Evolutionary conservation across 345 rosid genomes (phyloP).

Genomic region (Citrus sp.): DNA sequence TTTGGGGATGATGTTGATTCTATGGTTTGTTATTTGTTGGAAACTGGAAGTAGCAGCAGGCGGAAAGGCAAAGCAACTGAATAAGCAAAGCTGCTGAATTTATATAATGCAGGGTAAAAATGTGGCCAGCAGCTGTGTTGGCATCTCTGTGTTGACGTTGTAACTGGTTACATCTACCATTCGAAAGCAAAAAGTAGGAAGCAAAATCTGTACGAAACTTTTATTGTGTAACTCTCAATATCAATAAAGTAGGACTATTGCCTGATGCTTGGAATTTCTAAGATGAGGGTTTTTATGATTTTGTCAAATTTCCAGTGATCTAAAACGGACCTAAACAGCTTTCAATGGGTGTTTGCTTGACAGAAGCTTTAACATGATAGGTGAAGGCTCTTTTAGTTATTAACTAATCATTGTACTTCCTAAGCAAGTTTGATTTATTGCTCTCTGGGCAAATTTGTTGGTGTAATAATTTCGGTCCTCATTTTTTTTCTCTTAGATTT

Average conservation of each 20-base stretch:
- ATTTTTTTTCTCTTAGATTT: too few relatives aligned
- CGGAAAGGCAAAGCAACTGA: slow-evolving; percentile 89
- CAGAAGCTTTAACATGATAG: too few relatives aligned
- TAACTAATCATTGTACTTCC: too few relatives aligned
- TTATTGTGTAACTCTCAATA: not conserved
- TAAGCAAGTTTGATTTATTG: too few relatives aligned
- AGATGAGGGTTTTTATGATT: too few relatives aligned
- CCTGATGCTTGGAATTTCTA: not conserved
- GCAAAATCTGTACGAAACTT: not conserved
- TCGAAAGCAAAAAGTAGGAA: not conserved
- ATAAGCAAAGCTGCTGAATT: slow-evolving; percentile 17
- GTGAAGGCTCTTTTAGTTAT: too few relatives aligned
- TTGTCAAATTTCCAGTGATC: too few relatives aligned
- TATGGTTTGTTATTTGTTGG: slow-evolving; percentile 83
- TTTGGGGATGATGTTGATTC: slow-evolving; percentile 97
- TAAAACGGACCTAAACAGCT: too few relatives aligned
- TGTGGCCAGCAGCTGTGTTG: not conserved
- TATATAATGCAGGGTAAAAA: not conserved
- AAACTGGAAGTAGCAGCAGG: slow-evolving; percentile 67
- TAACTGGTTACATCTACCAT: slow-evolving; percentile 2
- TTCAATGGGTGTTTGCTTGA: too few relatives aligned
- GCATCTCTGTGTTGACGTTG: not conserved
- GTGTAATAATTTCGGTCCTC: too few relatives aligned
- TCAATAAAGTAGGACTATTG: not conserved
- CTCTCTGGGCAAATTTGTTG: too few relatives aligned